These are phyloP conservation scores for Fusarium hainanense DNA, from an alignment of 2,329 filamentous ascomycete species.

Conservation along the genomic window DNA sequence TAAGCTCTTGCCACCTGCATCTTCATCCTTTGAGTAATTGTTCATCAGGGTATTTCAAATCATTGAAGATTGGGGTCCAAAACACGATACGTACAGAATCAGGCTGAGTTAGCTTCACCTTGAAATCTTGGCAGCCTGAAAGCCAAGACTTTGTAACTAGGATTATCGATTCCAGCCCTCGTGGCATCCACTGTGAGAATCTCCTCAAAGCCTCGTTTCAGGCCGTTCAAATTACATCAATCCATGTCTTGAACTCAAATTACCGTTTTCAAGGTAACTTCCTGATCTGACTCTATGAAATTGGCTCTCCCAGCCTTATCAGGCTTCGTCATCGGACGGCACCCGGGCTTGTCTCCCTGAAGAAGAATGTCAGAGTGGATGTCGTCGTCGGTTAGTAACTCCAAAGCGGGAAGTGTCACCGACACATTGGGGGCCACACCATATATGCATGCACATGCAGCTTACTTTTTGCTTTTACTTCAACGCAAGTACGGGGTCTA, in stretches of 20 bases:
- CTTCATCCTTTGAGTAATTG: neutral
- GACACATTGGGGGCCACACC: neutral
- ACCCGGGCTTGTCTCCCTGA: too few species aligned
- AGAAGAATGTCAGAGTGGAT: neutral
- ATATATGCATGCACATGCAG: conserved; percentile 4
- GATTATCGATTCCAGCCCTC: neutral
- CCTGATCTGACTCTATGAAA: neutral
- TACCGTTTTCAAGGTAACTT: too few species aligned
- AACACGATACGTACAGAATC: neutral
- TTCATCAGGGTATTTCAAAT: neutral
- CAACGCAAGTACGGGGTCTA: too few species aligned
- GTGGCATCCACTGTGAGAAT: neutral
- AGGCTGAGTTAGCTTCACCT: neutral
- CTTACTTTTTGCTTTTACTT: neutral
- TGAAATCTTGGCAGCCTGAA: neutral
- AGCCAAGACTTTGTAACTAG: neutral
- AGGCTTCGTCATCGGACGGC: neutral
- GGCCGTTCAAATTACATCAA: neutral
- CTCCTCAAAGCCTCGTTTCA: neutral
- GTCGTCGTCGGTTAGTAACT: neutral
- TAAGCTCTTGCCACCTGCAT: neutral
- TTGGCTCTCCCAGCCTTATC: neutral
- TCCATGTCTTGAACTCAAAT: neutral
- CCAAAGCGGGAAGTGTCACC: neutral
- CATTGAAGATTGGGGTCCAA: neutral